A percentile compares a stretch with the other conserved stretches of the same genome.
Conservation (phyloP, 768 basidiomycete genomes). For the Pulveroboletus frians region DNA sequence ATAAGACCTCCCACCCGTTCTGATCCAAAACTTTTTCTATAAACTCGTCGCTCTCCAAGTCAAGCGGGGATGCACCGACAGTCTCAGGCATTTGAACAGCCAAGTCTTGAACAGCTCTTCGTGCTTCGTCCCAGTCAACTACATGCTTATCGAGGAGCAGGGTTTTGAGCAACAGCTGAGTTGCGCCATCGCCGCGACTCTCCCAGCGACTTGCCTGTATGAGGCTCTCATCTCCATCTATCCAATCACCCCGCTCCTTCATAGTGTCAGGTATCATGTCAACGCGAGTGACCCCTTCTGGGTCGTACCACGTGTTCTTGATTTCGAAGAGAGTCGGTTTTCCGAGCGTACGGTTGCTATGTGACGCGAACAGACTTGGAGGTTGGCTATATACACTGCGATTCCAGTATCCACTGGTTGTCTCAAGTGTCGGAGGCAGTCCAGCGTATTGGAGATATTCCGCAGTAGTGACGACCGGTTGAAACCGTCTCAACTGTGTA, state of each 20-base stretch:
- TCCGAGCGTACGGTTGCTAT: conserved; percentile 11
- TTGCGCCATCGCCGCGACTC: neutral
- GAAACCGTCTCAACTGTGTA: conserved; percentile 31
- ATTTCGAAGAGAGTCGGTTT: conserved; percentile 30
- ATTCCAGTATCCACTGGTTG: conserved; percentile 36
- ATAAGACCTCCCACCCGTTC: conserved; percentile 36
- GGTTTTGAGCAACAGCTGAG: conserved; percentile 15
- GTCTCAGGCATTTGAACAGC: conserved; percentile 16
- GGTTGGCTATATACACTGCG: conserved; percentile 26
- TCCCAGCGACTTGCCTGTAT: conserved; percentile 16
- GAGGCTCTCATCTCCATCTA: conserved; percentile 4
- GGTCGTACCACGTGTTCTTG: conserved; percentile 39
- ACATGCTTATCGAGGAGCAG: conserved; percentile 18
- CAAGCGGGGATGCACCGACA: neutral
- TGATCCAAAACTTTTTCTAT: conserved; percentile 28
- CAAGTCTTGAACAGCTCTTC: conserved; percentile 17
- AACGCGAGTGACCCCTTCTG: conserved; percentile 32
- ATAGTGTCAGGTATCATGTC: conserved; percentile 28
- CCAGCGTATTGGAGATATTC: conserved; percentile 39
- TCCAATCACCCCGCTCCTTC: conserved; percentile 27
- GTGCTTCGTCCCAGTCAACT: conserved; percentile 30
- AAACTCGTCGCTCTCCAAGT: conserved; percentile 23
- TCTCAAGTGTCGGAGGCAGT: conserved; percentile 28
- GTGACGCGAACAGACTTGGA: conserved; percentile 12
- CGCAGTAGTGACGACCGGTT: conserved; percentile 32